These are phyloP conservation scores for Gyromitra esculenta DNA, from an alignment of 2,329 filamentous ascomycete genomes.

Conservation along the genomic window DNA sequence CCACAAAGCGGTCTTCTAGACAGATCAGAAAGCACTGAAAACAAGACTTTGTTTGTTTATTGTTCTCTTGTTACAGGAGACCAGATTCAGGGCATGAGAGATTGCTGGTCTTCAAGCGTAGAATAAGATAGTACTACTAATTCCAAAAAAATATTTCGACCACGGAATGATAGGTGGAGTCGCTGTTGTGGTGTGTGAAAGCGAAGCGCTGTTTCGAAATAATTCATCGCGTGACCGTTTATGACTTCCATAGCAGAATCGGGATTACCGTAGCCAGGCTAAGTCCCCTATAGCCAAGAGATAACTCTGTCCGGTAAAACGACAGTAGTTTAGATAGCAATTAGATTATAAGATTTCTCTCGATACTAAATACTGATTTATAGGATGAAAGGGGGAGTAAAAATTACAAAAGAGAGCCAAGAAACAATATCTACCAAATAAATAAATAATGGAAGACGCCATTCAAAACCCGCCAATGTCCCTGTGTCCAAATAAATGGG, in stretches of 20 bases:
- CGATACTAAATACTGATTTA: conserved; percentile 24
- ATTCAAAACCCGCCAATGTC: conserved; percentile 28
- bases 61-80: not conserved
- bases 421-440: conserved; percentile 32
- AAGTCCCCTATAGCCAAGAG: too few relatives aligned
- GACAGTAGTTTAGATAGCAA: not conserved
- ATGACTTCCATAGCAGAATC: too few relatives aligned
- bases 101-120: not conserved
- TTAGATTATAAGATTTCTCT: conserved; percentile 13
- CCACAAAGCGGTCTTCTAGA: not conserved
- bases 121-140: conserved; percentile 11
- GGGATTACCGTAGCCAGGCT: too few relatives aligned
- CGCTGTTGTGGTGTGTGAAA: not conserved
- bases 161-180: not conserved
- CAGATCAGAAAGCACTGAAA: not conserved
- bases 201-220: not conserved
- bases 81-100: not conserved
- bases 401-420: not conserved
- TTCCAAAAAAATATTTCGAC: not conserved
- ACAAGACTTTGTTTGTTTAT: conserved; percentile 2
- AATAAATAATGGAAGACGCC: conserved; percentile 19
- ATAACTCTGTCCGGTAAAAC: not conserved
- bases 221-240: too few relatives aligned
- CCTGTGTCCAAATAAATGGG: conserved; percentile 14
- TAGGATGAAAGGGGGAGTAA: not conserved